Conservation (phyloP, 805 yeast genomes). For the Candida loeiensis region DNA sequence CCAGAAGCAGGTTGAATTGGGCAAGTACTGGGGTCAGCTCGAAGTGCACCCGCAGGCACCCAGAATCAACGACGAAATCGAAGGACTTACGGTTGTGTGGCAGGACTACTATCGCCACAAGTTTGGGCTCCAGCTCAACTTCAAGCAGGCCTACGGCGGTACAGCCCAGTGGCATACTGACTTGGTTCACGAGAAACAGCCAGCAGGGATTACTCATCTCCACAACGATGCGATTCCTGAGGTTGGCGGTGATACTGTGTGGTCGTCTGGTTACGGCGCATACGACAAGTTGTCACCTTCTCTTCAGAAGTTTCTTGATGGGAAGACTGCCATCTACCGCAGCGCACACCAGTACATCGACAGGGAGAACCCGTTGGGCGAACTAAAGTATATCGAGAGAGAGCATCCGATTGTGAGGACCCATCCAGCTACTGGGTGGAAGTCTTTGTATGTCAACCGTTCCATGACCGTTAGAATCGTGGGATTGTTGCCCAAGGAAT, state of each 20-base stretch:
- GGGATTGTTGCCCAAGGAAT: constrained; percentile 27
- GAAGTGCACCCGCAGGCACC: constrained; percentile 23
- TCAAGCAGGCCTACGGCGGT: constrained; percentile 25
- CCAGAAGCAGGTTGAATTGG: constrained; percentile 26
- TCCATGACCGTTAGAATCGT: constrained; percentile 28
- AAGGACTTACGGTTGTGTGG: constrained; percentile 33
- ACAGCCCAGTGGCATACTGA: constrained; percentile 35
- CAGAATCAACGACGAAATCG: constrained; percentile 10
- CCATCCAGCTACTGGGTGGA: constrained; percentile 34
- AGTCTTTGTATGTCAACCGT: constrained; percentile 28
- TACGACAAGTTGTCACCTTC: constrained; percentile 54
- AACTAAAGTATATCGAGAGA: constrained; percentile 26
- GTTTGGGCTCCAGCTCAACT: constrained; percentile 24
- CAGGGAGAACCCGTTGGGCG: constrained; percentile 30
- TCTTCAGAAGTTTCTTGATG: constrained; percentile 49
- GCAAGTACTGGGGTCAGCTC: constrained; percentile 30
- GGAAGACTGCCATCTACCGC: constrained; percentile 44
- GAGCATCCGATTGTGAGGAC: constrained; percentile 31
- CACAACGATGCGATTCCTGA: constrained; percentile 33
- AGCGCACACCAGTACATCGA: constrained; percentile 40
- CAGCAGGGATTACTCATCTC: constrained; percentile 38
- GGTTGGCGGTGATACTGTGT: constrained; percentile 54
- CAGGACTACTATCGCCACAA: constrained; percentile 25
- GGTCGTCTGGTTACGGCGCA: constrained; percentile 56
- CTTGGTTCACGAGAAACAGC: constrained; percentile 34